Evolutionary conservation across 1,284 basidiomycete species (phyloP).

Genomic region (Cryptococcus neoformans): DNA sequence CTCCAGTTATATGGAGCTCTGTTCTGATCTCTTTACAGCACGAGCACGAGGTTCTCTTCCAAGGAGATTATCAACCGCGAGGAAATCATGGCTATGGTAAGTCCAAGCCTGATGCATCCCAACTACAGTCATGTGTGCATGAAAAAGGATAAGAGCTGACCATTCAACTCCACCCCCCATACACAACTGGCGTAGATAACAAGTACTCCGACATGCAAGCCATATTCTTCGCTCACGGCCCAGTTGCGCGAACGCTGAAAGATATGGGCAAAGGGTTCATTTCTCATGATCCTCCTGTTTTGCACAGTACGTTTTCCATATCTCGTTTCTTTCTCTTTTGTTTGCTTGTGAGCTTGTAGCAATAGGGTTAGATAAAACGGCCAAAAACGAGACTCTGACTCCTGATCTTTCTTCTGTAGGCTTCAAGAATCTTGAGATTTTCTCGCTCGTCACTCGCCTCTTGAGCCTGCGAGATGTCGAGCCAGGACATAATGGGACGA

Average conservation of each 20-base stretch:
- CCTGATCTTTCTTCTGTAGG: constrained; percentile 33
- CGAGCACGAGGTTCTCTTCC: constrained; percentile 50
- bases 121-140: neutral
- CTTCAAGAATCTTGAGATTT: constrained; percentile 80
- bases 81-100: constrained; percentile 57
- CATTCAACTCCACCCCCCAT: neutral
- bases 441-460: constrained; percentile 73
- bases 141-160: neutral
- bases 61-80: constrained; percentile 62
- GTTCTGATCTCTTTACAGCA: constrained; percentile 17
- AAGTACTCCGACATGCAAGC: constrained; percentile 72
- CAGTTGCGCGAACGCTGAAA: constrained; percentile 69
- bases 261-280: constrained; percentile 35
- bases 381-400: neutral
- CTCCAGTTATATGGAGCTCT: neutral
- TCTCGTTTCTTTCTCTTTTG: neutral
- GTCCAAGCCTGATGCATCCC: constrained; percentile 32
- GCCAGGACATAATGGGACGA: constrained; percentile 72
- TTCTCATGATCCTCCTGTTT: constrained; percentile 62
- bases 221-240: constrained; percentile 84
- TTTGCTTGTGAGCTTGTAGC: no score
- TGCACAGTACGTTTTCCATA: constrained; percentile 53
- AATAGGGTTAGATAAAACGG: neutral
- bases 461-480: constrained; percentile 61
- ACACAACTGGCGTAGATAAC: constrained; percentile 64